A percentile compares a stretch with the other conserved stretches of the same genome.
phyloP scores from a whole-genome alignment of 495 filamentous ascomycete species.

The Penicillium nucicola region DNA sequence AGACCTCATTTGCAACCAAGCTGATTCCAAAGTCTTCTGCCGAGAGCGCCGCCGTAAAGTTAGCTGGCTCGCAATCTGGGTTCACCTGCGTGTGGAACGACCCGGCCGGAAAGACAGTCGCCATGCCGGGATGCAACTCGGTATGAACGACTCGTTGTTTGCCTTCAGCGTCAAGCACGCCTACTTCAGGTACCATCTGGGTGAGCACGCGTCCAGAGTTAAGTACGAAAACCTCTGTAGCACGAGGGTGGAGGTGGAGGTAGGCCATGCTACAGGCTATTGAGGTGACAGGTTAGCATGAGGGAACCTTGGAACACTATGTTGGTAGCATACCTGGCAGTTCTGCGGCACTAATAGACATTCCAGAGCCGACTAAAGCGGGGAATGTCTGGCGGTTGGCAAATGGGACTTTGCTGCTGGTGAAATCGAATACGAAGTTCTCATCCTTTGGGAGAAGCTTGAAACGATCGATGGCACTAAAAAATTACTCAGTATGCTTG shows the following conservation, averaged over 20 bases:
- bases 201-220: conserved; percentile 35
- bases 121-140: conserved; percentile 35
- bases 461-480: conserved; percentile 33
- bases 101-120: conserved; percentile 47
- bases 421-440: conserved; percentile 47
- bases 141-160: conserved; percentile 24
- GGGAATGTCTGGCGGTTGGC: conserved; percentile 23
- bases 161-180: conserved; percentile 13
- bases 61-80: conserved; percentile 34
- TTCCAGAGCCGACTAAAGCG: conserved; percentile 13
- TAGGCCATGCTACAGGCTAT: conserved; percentile 47
- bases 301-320: neutral
- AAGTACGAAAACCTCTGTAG: conserved; percentile 42
- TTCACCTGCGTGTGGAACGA: conserved; percentile 51
- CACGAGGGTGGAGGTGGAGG: conserved; percentile 40
- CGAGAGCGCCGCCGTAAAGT: conserved; percentile 25
- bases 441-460: conserved; percentile 30
- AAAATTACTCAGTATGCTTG: neutral
- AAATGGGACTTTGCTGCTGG: conserved; percentile 4
- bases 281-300: conserved; percentile 1
- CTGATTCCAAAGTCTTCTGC: conserved; percentile 22
- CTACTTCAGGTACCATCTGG: conserved; percentile 43
- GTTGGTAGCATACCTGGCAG: conserved; percentile 30
- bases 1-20: conserved; percentile 16
- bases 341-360: conserved; percentile 22